Conservation (phyloP, 2,329 filamentous ascomycete genomes). For the Alternaria triticina region DNA sequence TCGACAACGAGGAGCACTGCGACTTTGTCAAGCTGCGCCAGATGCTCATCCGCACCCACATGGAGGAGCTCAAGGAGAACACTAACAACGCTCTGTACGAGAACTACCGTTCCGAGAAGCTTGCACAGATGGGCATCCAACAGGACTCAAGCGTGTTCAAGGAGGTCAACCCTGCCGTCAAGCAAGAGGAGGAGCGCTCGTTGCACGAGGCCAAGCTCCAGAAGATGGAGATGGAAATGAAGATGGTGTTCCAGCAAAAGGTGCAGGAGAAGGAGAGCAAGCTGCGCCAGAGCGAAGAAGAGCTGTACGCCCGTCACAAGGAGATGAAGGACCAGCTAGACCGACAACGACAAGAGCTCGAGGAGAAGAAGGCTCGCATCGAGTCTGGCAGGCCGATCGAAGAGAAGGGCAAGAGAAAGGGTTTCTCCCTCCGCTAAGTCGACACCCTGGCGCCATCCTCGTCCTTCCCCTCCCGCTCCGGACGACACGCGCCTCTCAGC, state of each 20-base stretch:
- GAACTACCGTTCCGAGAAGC: slow-evolving; percentile 99
- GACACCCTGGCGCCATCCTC: slow-evolving; percentile 14
- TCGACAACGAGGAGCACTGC: slow-evolving; percentile 99
- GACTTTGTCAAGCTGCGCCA: slow-evolving; percentile 99
- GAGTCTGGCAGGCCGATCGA: slow-evolving; percentile 95
- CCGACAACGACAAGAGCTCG: slow-evolving; percentile 89
- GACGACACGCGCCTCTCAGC: slow-evolving; percentile 38
- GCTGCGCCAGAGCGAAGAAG: slow-evolving; percentile 98
- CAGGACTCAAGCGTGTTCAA: slow-evolving; percentile 99
- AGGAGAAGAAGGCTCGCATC: slow-evolving; percentile 96
- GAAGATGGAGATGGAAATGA: slow-evolving; percentile 99
- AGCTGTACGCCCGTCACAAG: slow-evolving; percentile 95
- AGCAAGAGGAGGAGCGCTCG: slow-evolving; percentile 98
- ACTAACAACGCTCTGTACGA: slow-evolving; percentile 99
- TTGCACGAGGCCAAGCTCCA: slow-evolving; percentile 99
- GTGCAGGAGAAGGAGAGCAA: slow-evolving; percentile 99
- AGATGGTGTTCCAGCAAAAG: slow-evolving; percentile 99
- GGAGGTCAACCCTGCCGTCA: slow-evolving; percentile 99
- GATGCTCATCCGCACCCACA: slow-evolving; percentile 99
- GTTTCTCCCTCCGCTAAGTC: slow-evolving; percentile 91
- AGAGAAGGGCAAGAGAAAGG: slow-evolving; percentile 98
- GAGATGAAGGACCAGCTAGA: slow-evolving; percentile 99
- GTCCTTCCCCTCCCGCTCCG: slow-evolving; percentile 17
- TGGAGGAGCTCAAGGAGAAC: slow-evolving; percentile 99
- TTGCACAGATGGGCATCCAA: slow-evolving; percentile 96